These are phyloP conservation scores for Danielia reshetovae DNA, from an alignment of 805 yeast species.

Conservation along the genomic window DNA sequence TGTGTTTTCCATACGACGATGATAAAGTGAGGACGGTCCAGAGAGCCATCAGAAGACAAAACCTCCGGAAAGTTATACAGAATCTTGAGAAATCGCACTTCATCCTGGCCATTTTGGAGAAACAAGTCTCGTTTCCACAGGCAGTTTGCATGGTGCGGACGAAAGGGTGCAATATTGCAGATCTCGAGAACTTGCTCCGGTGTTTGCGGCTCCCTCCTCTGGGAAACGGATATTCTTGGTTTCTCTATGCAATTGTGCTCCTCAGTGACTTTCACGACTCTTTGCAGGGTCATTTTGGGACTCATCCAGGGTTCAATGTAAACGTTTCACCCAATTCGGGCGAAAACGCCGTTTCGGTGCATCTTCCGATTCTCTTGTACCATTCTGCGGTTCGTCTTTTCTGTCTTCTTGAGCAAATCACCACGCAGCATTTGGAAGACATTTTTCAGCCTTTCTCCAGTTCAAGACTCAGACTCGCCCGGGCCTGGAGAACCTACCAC, in stretches of 20 bases:
- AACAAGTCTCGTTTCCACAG: not conserved
- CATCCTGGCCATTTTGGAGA: not conserved
- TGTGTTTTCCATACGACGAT: too few species aligned
- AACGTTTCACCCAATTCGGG: slow-evolving; percentile 5
- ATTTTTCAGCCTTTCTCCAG: not conserved
- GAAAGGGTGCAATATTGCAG: not conserved
- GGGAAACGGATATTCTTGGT: slow-evolving; percentile 6
- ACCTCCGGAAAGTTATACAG: not conserved
- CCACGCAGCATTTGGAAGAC: not conserved
- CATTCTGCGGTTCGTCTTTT: slow-evolving; percentile 14
- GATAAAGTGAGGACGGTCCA: not conserved
- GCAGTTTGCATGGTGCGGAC: not conserved
- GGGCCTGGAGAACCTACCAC: slow-evolving; percentile 14
- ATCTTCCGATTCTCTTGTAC: slow-evolving; percentile 19
- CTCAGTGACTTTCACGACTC: slow-evolving; percentile 18
- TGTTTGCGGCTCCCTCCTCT: not conserved
- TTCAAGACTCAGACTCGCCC: slow-evolving; percentile 4
- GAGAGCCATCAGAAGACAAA: not conserved
- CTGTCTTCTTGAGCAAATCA: slow-evolving; percentile 6
- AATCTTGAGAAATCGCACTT: not conserved
- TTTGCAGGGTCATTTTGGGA: slow-evolving; percentile 1
- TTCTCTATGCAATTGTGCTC: slow-evolving; percentile 21
- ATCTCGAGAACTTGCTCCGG: not conserved
- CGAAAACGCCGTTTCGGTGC: slow-evolving; percentile 5
- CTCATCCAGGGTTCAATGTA: slow-evolving; percentile 24